A percentile compares a stretch with the other conserved stretches of the same genome.
phyloP scores from a whole-genome alignment of 805 yeast genomes.

The Grigorovia transvaalensis region DNA sequence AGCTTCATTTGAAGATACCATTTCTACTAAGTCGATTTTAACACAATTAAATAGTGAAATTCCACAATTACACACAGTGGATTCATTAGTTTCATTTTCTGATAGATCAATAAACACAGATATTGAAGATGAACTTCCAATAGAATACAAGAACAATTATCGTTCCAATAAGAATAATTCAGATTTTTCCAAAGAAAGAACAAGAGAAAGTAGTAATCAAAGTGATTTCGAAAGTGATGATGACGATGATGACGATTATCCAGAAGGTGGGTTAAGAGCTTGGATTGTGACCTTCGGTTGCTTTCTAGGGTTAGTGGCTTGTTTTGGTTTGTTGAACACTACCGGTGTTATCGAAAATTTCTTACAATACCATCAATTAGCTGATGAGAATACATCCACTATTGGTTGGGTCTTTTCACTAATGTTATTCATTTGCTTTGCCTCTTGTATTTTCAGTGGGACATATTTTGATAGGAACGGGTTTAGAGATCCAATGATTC shows the following conservation, averaged over 20 bases:
- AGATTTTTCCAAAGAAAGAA: constrained; percentile 1
- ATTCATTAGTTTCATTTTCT: constrained; percentile 1
- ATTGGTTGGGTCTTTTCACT: constrained; percentile 60
- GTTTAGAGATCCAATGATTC: constrained; percentile 32
- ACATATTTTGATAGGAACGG: constrained; percentile 49
- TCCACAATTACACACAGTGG: constrained; percentile 1
- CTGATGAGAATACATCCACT: constrained; percentile 34
- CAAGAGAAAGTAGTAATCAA: constrained; percentile 1
- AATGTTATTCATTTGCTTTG: constrained; percentile 39
- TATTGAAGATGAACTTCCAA: not conserved
- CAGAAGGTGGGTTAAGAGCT: constrained; percentile 54
- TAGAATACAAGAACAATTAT: not conserved
- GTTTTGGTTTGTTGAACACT: constrained; percentile 47
- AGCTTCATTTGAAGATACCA: not conserved
- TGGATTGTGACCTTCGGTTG: constrained; percentile 48
- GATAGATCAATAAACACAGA: not conserved
- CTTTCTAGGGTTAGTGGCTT: constrained; percentile 44
- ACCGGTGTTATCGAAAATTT: constrained; percentile 56
- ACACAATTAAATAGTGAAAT: not conserved
- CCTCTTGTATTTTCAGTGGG: constrained; percentile 43
- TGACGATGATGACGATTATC: constrained; percentile 24
- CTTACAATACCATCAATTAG: constrained; percentile 45
- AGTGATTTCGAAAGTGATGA: not conserved
- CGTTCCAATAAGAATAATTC: not conserved
- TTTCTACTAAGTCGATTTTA: constrained; percentile 1